phyloP scores from a whole-genome alignment of 2,329 filamentous ascomycete genomes.

The Epicoccum nigrum region DNA sequence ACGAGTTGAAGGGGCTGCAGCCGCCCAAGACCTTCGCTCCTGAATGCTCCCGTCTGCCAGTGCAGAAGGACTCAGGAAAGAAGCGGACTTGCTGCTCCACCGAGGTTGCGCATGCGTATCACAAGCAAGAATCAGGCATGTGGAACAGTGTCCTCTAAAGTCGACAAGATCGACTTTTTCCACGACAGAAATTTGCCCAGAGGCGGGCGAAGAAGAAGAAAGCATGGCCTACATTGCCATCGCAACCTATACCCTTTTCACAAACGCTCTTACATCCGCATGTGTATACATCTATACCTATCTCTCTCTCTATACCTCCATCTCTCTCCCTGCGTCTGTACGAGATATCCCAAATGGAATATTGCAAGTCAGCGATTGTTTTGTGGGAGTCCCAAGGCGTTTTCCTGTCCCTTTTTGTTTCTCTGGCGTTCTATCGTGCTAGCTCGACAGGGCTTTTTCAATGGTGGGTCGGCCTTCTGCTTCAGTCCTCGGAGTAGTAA shows the following conservation, averaged over 20 bases:
- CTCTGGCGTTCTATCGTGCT: slow-evolving; percentile 2
- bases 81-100: slow-evolving; percentile 72
- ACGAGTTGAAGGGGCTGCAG: slow-evolving; percentile 46
- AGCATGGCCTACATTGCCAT: slow-evolving; percentile 18
- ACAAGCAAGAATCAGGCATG: slow-evolving; percentile 66
- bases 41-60: slow-evolving; percentile 51
- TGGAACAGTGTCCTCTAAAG: slow-evolving; percentile 63
- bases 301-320: slow-evolving; percentile 15
- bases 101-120: slow-evolving; percentile 60
- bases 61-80: slow-evolving; percentile 57
- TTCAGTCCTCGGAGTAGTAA: slow-evolving; percentile 15
- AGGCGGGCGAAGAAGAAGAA: slow-evolving; percentile 27
- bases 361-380: slow-evolving; percentile 1
- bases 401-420: too few species aligned
- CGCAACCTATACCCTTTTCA: slow-evolving; percentile 3
- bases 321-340: slow-evolving; percentile 9
- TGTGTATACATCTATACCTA: slow-evolving; percentile 15
- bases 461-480: slow-evolving; percentile 12
- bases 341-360: slow-evolving; percentile 8
- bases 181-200: slow-evolving; percentile 15
- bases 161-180: slow-evolving; percentile 12
- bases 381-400: slow-evolving; percentile 3
- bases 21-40: slow-evolving; percentile 47
- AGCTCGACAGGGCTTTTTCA: slow-evolving; percentile 12
- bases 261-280: slow-evolving; percentile 5